Base-by-base conservation (phyloP, 192 early-diverging fungal genomes). In the Podila epigama region DNA sequence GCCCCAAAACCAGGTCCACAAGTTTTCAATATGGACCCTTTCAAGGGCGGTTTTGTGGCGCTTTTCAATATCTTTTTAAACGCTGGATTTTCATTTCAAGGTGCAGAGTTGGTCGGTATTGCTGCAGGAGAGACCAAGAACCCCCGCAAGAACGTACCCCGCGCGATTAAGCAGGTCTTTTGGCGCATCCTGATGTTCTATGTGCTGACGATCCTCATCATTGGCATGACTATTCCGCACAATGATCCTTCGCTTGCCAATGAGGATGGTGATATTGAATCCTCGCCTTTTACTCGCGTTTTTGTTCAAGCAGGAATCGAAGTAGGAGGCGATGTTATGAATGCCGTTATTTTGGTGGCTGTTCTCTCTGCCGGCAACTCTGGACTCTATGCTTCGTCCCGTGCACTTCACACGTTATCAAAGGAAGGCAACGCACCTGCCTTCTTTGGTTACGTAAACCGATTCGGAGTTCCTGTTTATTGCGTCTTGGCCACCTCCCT, bases 101-200 rank as follows among this genome's bases (percentile, higher is more conserved):
- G 94, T 40, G 93, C 94, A 1, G 94, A 95, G 70, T 84, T 94
- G 18, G 90, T 96, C 8, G 94, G 93, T 34, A 86, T 96, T 63
- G 92, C 94, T 4, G 92, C 92, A 6, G 94, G 92, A 51, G 94
- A 96, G 78, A 87, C 89, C 41, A 88, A 84, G 32, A 96, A 96
- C 78, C 94, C 94, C 20, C 78, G 82, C 25, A 87, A 89, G 51
- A 86, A 87, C 33, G 89, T 91, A 3, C 90, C 90, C 31, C 79
- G 84, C 10, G 90, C 88, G 20, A 90, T 91, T 33, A 79, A 84
- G 25, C 84, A 87, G 31, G 87, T 88, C 54, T 96, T 96, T 64
- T 94, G 91, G 92, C 88, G 94, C 33, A 94, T 96, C 60, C 67
- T 91, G 28, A 82, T 94, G 33, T 96, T 96, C 84, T 96, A 93